Evolutionary conservation across 768 basidiomycete species (phyloP), one percentile per base, ranked within the genome.

Genomic region (Leucocoprinus sp.): DNA sequence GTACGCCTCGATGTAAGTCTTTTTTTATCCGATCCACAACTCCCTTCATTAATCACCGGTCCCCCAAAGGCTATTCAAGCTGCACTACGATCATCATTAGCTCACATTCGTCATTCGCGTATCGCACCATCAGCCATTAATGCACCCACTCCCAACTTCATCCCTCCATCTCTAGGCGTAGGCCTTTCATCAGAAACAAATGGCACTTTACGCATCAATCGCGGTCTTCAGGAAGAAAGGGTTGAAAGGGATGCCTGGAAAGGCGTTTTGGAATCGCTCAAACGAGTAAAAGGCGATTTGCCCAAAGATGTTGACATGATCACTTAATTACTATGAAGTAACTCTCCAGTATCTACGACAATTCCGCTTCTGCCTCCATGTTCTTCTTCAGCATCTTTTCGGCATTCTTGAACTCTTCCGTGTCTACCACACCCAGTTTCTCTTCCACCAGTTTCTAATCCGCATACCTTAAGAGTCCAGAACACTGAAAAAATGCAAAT

Each of bases 51-150:
- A 36, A 36, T n/a, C n/a, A 34, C 44, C 31, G 14, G 11, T 14
- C 17, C 38, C 44, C 24, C 55, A n/a, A n/a, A 88, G 87, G 65
- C 75, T n/a, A 84, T 90, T 48, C 87, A 91, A 60, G 71, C 70
- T 24, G 75, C 78, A 24, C 74, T 91, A 48, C 81, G 87, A 29
- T 84, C 85, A 11, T 83, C 83, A 3, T 68, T 90, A 50, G 86
- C 87, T 14, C 85, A 89, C 54, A 83, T 91, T 49, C 74, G 85
- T 8, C 78, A 84, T 55, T 83, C 85, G 8, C 80, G 86, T 52
- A 86, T 90, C 57, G 83, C 87, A 33, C 86, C 87, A 7, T 84
- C 85, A n/a, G 81, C 85, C n/a, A 87, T 91, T 55, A 83, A 82
- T 39, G 86, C 87, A 0, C 85, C 85, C 26, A 74, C 79, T 5